Evolutionary conservation across 2,329 filamentous ascomycete species (phyloP), one percentile per base, ranked within the genome.

Genomic region (Hymenoscyphus repandus): DNA sequence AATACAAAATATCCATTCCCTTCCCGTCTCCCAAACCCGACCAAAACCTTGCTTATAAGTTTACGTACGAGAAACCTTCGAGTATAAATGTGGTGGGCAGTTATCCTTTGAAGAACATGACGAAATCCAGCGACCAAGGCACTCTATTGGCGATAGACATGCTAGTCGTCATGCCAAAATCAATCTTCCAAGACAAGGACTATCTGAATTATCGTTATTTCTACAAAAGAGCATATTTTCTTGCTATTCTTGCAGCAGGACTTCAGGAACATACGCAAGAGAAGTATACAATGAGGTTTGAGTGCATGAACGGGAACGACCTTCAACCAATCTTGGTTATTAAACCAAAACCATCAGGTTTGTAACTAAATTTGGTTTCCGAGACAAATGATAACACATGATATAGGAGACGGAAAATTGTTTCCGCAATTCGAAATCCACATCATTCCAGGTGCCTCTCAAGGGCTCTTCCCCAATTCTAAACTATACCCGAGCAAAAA

Each of bases 171-270:
- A 95, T 99, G 82, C 92, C 93, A 5, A 69, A 73, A 51, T 72
- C 78, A 1, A 70, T 96, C 11, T 91, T 97, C 62, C 90, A 96
- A 64, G 88, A 95, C 40, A 97, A 97, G 70, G 93, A 99, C 69
- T 96, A 92, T 66, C 77, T 91, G 45, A 90, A 96, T 67, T 79
- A 93, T 73, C 82, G 93, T 54, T 97, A 95, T 71, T 96, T 96
- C 65, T 91, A 96, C 72, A 95, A 96, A 64, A 78, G 91, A 56
- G 88, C 93, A 11, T 97, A 92, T 69, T 97, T 95, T 65, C 73
- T 97, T 45, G 89, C 91, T 32, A 89, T 87, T 57, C 73, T 97
- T 50, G 83, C 90, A 12, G 82, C 81, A 30, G 82, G 79, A 4
- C 72, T 97, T 47, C 81, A 82, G 57, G 73, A 78, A 34, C 70